These are phyloP conservation scores for Pluteus cervinus DNA, from an alignment of 768 basidiomycete species.

Conservation along the genomic window DNA sequence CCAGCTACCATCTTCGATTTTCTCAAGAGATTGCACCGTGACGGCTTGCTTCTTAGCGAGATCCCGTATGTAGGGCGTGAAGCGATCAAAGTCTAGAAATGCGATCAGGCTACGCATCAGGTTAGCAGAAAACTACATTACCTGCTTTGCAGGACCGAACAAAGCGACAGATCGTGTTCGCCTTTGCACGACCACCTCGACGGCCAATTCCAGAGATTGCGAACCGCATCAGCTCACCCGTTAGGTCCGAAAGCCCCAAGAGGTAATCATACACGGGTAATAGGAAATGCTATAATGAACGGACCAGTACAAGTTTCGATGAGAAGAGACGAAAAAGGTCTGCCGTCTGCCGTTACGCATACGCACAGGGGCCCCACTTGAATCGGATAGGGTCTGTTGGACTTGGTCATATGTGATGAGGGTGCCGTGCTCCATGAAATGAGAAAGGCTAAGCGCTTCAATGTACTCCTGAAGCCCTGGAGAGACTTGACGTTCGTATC, in stretches of 20 bases:
- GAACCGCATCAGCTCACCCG: conserved; percentile 94
- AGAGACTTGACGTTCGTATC: conserved; percentile 66
- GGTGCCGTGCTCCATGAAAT: conserved; percentile 68
- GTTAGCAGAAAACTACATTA: conserved; percentile 15
- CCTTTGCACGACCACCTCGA: conserved; percentile 58
- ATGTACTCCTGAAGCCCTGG: conserved; percentile 93
- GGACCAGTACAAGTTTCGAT: background rate
- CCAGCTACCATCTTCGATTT: conserved; percentile 84
- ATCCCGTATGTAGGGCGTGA: conserved; percentile 64
- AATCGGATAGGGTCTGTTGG: conserved; percentile 56
- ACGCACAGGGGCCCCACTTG: conserved; percentile 60
- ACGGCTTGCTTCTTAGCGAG: conserved; percentile 85
- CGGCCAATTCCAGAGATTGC: conserved; percentile 79
- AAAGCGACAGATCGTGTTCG: conserved; percentile 59
- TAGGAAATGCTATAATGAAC: conserved; percentile 59
- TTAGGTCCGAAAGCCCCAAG: conserved; percentile 89
- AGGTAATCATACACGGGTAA: conserved; percentile 81
- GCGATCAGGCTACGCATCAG: background rate
- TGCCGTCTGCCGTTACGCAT: conserved; percentile 1
- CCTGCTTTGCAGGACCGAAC: conserved; percentile 74
- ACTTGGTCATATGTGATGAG: conserved; percentile 68
- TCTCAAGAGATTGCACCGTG: conserved; percentile 81
- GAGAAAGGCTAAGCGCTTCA: conserved; percentile 84
- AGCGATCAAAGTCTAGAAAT: conserved; percentile 66
- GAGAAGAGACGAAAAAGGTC: too few species aligned